phyloP scores from a whole-genome alignment of 2,329 filamentous ascomycete species.

The Monilinia fructigena region DNA sequence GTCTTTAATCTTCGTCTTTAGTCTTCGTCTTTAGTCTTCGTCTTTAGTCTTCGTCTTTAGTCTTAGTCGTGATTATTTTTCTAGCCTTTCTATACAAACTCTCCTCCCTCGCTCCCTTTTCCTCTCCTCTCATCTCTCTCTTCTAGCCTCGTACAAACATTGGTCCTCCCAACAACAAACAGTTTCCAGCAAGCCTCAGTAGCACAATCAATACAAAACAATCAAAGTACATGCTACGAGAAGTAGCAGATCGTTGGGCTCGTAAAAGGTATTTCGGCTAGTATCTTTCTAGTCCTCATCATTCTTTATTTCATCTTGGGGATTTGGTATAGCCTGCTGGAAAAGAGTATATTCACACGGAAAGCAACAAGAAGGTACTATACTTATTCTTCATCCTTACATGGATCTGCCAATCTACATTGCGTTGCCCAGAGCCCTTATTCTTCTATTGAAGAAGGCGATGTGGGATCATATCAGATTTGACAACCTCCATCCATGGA shows the following conservation, averaged over 20 bases:
- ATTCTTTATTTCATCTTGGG: conserved; percentile 16
- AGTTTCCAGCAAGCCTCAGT: neutral
- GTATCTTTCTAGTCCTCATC: conserved; percentile 27
- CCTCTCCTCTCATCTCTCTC: neutral
- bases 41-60: neutral
- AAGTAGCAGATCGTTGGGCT: conserved; percentile 51
- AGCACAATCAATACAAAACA: conserved; percentile 7
- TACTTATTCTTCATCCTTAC: conserved; percentile 2
- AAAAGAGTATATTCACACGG: conserved; percentile 10
- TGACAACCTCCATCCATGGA: neutral
- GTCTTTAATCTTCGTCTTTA: neutral
- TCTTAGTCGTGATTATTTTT: no score
- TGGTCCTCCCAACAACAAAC: neutral
- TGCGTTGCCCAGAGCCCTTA: neutral
- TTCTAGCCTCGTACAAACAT: neutral
- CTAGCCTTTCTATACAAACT: no score
- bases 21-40: no score
- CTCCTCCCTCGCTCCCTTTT: no score
- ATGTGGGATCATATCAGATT: conserved; percentile 9
- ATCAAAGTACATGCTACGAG: conserved; percentile 51
- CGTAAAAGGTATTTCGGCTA: conserved; percentile 47
- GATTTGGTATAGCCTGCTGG: conserved; percentile 14
- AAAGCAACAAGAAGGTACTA: conserved; percentile 17
- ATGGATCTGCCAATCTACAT: neutral
- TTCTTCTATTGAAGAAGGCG: conserved; percentile 1